Conservation (phyloP, 2,329 filamentous ascomycete species). For the Fusarium incarnatum region DNA sequence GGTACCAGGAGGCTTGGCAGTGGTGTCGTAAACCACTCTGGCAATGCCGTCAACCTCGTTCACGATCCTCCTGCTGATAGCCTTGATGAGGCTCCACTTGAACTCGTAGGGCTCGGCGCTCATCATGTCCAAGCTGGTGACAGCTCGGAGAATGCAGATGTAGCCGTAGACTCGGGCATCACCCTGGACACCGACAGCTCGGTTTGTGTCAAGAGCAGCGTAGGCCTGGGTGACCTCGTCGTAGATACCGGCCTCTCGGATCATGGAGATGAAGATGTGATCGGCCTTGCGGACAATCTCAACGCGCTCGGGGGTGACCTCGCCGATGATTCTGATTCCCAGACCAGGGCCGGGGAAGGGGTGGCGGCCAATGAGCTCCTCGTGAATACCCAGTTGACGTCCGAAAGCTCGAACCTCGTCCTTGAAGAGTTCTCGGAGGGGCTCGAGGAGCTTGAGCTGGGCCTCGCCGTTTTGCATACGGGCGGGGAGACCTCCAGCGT, state of each 20-base stretch:
- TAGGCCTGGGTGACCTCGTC: constrained; percentile 48
- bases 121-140: constrained; percentile 68
- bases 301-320: constrained; percentile 81
- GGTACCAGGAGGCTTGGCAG: constrained; percentile 11
- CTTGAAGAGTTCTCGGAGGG: constrained; percentile 75
- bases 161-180: constrained; percentile 5
- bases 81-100: constrained; percentile 17
- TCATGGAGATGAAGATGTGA: constrained; percentile 79
- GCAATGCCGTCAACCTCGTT: constrained; percentile 20
- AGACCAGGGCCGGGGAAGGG: constrained; percentile 79
- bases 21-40: constrained; percentile 17
- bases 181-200: constrained; percentile 51
- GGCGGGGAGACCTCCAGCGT: constrained; percentile 47
- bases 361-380: constrained; percentile 59
- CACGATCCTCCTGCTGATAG: constrained; percentile 21
- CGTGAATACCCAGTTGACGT: constrained; percentile 49
- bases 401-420: constrained; percentile 69
- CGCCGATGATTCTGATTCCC: constrained; percentile 83
- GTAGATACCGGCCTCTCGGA: constrained; percentile 73
- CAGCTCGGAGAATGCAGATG: constrained; percentile 52
- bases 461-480: constrained; percentile 36
- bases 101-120: constrained; percentile 64
- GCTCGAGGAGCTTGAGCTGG: constrained; percentile 41
- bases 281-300: constrained; percentile 78
- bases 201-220: constrained; percentile 43